These are phyloP conservation scores for Paramecium primaurelia DNA, from an alignment of 73 alveolate genomes.

Conservation along the genomic window DNA sequence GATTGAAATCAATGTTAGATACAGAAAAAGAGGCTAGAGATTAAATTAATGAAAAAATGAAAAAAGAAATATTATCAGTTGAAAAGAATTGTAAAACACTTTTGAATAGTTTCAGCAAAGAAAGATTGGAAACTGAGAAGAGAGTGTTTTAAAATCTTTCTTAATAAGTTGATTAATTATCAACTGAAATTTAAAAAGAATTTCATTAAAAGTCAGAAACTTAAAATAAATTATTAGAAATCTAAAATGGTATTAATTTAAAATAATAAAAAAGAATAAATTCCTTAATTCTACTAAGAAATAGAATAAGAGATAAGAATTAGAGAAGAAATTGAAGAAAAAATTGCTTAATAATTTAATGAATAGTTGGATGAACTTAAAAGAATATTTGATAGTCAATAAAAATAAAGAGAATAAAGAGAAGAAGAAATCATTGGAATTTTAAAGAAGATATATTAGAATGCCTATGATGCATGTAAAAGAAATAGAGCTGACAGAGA, in stretches of 20 bases:
- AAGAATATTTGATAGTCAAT: constrained; percentile 54
- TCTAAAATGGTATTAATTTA: constrained; percentile 2
- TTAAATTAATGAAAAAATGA: constrained; percentile 31
- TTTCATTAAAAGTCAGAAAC: constrained; percentile 48
- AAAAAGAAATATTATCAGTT: constrained; percentile 26
- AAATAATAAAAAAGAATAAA: not conserved
- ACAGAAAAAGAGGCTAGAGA: constrained; percentile 33
- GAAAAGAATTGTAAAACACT: constrained; percentile 42
- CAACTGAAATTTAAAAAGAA: constrained; percentile 55
- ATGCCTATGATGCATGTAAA: constrained; percentile 48
- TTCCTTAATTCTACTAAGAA: constrained; percentile 53
- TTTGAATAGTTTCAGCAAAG: constrained; percentile 49
- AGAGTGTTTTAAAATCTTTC: constrained; percentile 55
- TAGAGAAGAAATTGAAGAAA: constrained; percentile 59
- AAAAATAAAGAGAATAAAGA: constrained; percentile 56
- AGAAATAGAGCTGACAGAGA: constrained; percentile 60
- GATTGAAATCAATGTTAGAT: constrained; percentile 30
- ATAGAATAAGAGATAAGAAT: constrained; percentile 43
- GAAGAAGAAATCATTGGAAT: constrained; percentile 57
- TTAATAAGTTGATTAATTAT: constrained; percentile 46
- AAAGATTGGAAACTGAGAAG: constrained; percentile 60
- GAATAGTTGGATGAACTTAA: constrained; percentile 51
- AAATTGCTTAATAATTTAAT: constrained; percentile 50
- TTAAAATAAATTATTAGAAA: constrained; percentile 21
- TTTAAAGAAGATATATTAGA: constrained; percentile 39